These are phyloP conservation scores for Hygrocybe coccinea DNA, from an alignment of 768 basidiomycete species.

Conservation along the genomic window DNA sequence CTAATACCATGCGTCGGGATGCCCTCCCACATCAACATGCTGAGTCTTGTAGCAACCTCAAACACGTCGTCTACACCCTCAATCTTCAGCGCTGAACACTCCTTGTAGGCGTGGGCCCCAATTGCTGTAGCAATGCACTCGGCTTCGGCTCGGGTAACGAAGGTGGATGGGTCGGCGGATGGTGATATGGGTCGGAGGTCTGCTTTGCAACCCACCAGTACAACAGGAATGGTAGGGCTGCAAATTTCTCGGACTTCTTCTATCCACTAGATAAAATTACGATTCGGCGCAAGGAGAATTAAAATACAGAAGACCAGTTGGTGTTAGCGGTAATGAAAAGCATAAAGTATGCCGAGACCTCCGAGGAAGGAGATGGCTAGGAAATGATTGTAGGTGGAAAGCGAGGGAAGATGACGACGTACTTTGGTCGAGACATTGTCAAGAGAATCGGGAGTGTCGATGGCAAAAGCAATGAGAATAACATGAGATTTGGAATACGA, in stretches of 20 bases:
- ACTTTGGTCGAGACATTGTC: slow-evolving; percentile 95
- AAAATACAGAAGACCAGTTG: not conserved
- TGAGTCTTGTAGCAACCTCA: slow-evolving; percentile 92
- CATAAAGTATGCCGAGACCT: no score
- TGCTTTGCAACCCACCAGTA: slow-evolving; percentile 94
- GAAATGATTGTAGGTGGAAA: slow-evolving; percentile 8
- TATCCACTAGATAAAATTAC: slow-evolving; percentile 68
- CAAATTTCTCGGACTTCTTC: slow-evolving; percentile 98
- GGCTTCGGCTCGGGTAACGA: slow-evolving; percentile 73
- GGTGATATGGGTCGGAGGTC: slow-evolving; percentile 73
- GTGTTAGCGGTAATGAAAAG: no score
- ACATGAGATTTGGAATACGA: slow-evolving; percentile 99
- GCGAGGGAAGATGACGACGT: slow-evolving; percentile 13
- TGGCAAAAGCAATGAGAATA: slow-evolving; percentile 93
- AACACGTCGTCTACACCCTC: slow-evolving; percentile 97
- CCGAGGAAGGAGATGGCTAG: slow-evolving; percentile 1
- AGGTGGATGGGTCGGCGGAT: slow-evolving; percentile 43
- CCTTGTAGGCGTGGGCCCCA: slow-evolving; percentile 91
- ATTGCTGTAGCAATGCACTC: slow-evolving; percentile 78
- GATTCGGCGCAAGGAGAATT: slow-evolving; percentile 8
- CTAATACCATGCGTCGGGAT: slow-evolving; percentile 46
- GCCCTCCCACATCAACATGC: slow-evolving; percentile 92
- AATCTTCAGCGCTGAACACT: slow-evolving; percentile 85
- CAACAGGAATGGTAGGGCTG: slow-evolving; percentile 84
- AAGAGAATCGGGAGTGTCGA: slow-evolving; percentile 94